Evolutionary conservation across 495 filamentous ascomycete genomes (phyloP).

Genomic region (Xylaria intraflava): DNA sequence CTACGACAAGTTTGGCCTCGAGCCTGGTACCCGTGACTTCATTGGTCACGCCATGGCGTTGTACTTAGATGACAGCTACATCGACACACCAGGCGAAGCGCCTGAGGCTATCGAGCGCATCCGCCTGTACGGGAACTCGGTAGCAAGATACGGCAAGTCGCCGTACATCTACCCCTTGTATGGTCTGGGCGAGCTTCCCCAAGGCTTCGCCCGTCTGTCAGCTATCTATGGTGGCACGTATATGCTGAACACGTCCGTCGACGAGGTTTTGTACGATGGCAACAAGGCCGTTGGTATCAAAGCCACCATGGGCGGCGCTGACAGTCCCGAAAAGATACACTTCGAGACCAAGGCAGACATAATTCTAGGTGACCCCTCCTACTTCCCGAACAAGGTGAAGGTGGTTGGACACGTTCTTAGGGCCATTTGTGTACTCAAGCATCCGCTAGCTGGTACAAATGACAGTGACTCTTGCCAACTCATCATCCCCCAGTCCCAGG

Average conservation of each 20-base stretch:
- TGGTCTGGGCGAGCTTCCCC: slow-evolving; percentile 92
- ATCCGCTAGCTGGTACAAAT: slow-evolving; percentile 81
- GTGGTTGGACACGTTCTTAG: slow-evolving; percentile 84
- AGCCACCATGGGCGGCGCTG: slow-evolving; percentile 86
- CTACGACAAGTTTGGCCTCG: slow-evolving; percentile 94
- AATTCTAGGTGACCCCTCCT: slow-evolving; percentile 92
- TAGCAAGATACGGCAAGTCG: slow-evolving; percentile 96
- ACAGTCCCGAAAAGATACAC: slow-evolving; percentile 65
- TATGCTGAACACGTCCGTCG: slow-evolving; percentile 92
- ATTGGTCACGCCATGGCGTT: slow-evolving; percentile 98
- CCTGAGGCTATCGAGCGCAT: slow-evolving; percentile 88
- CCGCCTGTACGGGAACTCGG: slow-evolving; percentile 93
- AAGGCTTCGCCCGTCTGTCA: slow-evolving; percentile 94
- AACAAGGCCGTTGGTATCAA: slow-evolving; percentile 87
- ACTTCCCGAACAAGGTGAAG: slow-evolving; percentile 85
- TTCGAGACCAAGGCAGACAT: slow-evolving; percentile 94
- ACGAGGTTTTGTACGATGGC: slow-evolving; percentile 76
- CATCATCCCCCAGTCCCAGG: slow-evolving; percentile 96
- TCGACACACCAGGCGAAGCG: slow-evolving; percentile 63
- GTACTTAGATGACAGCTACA: slow-evolving; percentile 82
- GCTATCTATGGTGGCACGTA: slow-evolving; percentile 99
- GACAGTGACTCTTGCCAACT: slow-evolving; percentile 88
- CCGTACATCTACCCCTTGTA: slow-evolving; percentile 99
- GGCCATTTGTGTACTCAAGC: slow-evolving; percentile 95
- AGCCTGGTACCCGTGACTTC: slow-evolving; percentile 88